Conservation (phyloP, 2,329 filamentous ascomycete species). For the Monilinia fructicola region DNA sequence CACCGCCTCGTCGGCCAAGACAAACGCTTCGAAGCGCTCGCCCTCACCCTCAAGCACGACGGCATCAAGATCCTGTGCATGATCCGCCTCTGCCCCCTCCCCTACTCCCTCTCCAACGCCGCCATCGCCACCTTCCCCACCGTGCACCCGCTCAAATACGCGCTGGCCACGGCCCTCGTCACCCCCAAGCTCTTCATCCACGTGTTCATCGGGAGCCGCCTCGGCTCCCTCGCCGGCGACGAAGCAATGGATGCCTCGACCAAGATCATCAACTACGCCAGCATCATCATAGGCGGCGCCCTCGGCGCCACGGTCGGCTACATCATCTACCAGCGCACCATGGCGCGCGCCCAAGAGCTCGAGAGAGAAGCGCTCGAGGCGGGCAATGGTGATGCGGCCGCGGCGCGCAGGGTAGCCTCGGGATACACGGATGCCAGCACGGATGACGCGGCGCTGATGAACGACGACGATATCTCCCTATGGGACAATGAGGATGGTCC, state of each 20-base stretch:
- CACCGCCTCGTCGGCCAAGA: conserved; percentile 78
- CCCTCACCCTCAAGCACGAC: conserved; percentile 85
- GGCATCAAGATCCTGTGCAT: conserved; percentile 85
- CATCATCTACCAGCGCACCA: conserved; percentile 77
- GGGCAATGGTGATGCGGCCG: conserved; percentile 23
- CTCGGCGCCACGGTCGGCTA: conserved; percentile 76
- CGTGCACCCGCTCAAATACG: conserved; percentile 73
- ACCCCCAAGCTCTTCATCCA: conserved; percentile 87
- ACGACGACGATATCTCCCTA: conserved; percentile 40
- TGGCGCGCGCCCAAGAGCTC: conserved; percentile 61
- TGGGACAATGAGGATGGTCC: conserved; percentile 37
- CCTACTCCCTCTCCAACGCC: conserved; percentile 90
- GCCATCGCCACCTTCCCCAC: conserved; percentile 93
- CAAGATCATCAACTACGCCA: conserved; percentile 79
- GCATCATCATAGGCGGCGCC: conserved; percentile 69
- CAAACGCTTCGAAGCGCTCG: conserved; percentile 82
- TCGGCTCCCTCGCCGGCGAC: conserved; percentile 77
- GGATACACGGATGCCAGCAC: conserved; percentile 32
- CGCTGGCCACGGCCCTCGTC: conserved; percentile 76
- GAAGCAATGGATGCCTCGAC: conserved; percentile 78
- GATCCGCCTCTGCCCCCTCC: conserved; percentile 88
- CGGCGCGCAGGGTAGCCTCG: conserved; percentile 9
- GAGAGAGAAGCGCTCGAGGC: conserved; percentile 41
- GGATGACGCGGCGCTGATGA: conserved; percentile 37
- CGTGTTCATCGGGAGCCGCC: conserved; percentile 83